Percentiles rank a stretch among this genome's conserved stretches.
phyloP scores from a whole-genome alignment of 2,329 filamentous ascomycete genomes.

The Didymella sp. region DNA sequence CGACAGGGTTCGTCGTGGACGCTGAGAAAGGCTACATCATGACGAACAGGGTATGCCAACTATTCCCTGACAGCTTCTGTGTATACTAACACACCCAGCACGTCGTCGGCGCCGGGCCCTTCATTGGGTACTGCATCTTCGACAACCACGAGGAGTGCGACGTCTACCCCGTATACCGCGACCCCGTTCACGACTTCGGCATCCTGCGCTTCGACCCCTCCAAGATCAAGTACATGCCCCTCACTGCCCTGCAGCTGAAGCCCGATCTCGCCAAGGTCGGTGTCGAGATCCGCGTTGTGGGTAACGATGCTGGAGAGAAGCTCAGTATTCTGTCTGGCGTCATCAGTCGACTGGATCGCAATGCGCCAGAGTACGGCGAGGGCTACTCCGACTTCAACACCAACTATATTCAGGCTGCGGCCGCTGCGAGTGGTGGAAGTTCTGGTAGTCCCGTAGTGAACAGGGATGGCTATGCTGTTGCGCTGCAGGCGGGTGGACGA shows the following conservation, averaged over 20 bases:
- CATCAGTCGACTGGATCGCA: constrained; percentile 93
- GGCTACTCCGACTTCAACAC: constrained; percentile 98
- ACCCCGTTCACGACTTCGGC: constrained; percentile 98
- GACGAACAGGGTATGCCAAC: constrained; percentile 54
- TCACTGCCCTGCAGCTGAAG: constrained; percentile 78
- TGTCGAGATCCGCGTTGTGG: constrained; percentile 93
- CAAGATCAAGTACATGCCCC: constrained; percentile 95
- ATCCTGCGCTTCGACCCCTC: constrained; percentile 96
- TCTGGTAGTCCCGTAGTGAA: constrained; percentile 99
- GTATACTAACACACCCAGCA: constrained; percentile 61
- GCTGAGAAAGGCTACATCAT: constrained; percentile 78
- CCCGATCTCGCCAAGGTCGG: constrained; percentile 89
- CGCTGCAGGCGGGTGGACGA: constrained; percentile 90
- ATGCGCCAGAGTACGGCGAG: constrained; percentile 93
- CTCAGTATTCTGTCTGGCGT: constrained; percentile 97
- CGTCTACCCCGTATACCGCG: constrained; percentile 94
- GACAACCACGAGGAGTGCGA: constrained; percentile 98
- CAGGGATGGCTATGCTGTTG: constrained; percentile 89
- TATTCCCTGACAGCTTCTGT: neutral
- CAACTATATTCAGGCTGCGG: constrained; percentile 97
- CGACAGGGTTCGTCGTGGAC: constrained; percentile 97
- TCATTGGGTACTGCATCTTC: constrained; percentile 98
- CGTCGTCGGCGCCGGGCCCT: constrained; percentile 92
- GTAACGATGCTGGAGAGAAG: constrained; percentile 98
- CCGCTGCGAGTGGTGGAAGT: constrained; percentile 93